Evolutionary conservation across 352 stramenopile genomes (phyloP).

Genomic region (Albugo laibachii): DNA sequence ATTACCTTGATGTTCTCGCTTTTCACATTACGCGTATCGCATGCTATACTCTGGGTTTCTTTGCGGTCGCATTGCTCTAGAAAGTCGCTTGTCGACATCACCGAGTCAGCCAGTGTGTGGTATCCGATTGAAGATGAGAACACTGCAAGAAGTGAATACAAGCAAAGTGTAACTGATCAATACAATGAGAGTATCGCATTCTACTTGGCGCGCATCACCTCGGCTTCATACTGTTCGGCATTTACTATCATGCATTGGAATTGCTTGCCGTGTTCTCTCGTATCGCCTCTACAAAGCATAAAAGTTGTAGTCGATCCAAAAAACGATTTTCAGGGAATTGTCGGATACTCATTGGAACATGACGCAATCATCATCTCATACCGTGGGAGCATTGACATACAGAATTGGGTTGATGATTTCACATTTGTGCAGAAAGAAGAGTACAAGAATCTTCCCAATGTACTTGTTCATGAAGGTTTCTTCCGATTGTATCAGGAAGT

Average conservation of each 20-base stretch:
- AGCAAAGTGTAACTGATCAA: no score
- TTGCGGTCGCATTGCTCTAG: no score
- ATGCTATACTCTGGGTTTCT: no score
- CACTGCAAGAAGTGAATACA: no score
- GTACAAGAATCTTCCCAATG: constrained; percentile 36
- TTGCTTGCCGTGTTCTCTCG: constrained; percentile 41
- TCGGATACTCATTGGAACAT: constrained; percentile 37
- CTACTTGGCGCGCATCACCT: constrained; percentile 61
- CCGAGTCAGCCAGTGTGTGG: no score
- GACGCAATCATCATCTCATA: constrained; percentile 47
- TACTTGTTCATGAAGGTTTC: constrained; percentile 54
- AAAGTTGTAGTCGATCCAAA: constrained; percentile 39
- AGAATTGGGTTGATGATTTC: constrained; percentile 74
- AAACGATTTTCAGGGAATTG: constrained; percentile 59
- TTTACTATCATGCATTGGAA: constrained; percentile 55
- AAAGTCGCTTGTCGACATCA: no score
- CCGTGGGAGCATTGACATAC: constrained; percentile 63
- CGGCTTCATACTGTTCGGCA: constrained; percentile 53
- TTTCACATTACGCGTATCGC: no score
- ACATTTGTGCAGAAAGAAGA: constrained; percentile 57
- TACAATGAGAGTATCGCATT: constrained; percentile 53
- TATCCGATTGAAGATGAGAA: no score
- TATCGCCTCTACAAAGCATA: constrained; percentile 24
- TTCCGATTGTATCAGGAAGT: constrained; percentile 65
- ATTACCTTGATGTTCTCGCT: no score